phyloP scores from a whole-genome alignment of 225 moss, liverwort and hornwort genomes.

The Physcomitrellopsis africana region DNA sequence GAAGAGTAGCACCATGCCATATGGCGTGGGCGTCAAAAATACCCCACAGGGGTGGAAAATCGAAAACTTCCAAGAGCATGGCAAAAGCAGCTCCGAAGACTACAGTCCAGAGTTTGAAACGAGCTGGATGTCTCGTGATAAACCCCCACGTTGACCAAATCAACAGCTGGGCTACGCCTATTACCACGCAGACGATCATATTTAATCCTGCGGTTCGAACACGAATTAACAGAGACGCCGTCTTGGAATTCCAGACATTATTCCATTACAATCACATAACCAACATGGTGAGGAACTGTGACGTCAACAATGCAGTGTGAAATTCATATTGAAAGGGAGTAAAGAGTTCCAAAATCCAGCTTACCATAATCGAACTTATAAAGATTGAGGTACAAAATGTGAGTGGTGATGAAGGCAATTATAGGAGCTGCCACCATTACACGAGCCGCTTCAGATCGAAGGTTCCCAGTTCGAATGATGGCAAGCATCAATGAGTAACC shows the following conservation, averaged over 20 bases:
- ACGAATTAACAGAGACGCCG: neutral
- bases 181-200: slow-evolving; percentile 82
- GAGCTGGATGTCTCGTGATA: slow-evolving; percentile 74
- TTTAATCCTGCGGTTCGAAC: slow-evolving; percentile 69
- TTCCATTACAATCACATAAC: too few relatives aligned
- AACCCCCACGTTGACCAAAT: slow-evolving; percentile 88
- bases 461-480: slow-evolving; percentile 74
- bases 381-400: slow-evolving; percentile 93
- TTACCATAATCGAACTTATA: slow-evolving; percentile 92
- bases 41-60: slow-evolving; percentile 89
- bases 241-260: too few relatives aligned
- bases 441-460: slow-evolving; percentile 78
- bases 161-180: slow-evolving; percentile 74
- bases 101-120: slow-evolving; percentile 75
- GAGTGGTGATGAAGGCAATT: slow-evolving; percentile 85
- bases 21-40: slow-evolving; percentile 91
- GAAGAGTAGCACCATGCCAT: slow-evolving; percentile 94
- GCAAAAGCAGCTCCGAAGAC: slow-evolving; percentile 81
- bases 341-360: slow-evolving; percentile 9
- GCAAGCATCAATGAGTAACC: slow-evolving; percentile 86
- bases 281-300: too few relatives aligned
- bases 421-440: slow-evolving; percentile 95
- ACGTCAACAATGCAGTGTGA: neutral
- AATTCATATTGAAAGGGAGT: neutral
- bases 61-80: slow-evolving; percentile 94